Evolutionary conservation across 345 rosid genomes (phyloP).

Genomic region (Populus davidiana): DNA sequence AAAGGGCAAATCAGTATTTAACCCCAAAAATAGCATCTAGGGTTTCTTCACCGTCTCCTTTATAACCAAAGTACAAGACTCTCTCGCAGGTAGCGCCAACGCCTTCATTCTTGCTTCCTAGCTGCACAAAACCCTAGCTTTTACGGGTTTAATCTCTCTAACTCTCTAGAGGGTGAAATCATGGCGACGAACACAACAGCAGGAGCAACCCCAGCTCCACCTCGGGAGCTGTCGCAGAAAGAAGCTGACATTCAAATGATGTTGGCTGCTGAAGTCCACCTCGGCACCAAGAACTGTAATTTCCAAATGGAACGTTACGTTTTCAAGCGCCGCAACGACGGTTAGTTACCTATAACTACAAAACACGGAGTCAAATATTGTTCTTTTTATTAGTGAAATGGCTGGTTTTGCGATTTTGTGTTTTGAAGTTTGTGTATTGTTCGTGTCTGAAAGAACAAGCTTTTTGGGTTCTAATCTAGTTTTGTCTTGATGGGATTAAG

Average conservation of each 20-base stretch:
- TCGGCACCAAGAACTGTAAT: not conserved
- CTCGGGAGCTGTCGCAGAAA: not conserved
- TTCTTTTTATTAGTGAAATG: not conserved
- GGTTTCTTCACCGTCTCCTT: not conserved
- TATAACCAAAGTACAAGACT: not conserved
- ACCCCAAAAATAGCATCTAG: not conserved
- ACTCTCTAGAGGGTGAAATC: not conserved
- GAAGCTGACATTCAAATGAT: slow-evolving; percentile 1
- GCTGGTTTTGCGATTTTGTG: not conserved
- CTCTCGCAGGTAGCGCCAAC: not conserved
- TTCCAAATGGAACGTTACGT: slow-evolving; percentile 1
- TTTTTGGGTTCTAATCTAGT: not conserved
- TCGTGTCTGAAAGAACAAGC: not conserved
- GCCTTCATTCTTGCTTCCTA: not conserved
- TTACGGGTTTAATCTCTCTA: not conserved
- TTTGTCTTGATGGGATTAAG: not conserved
- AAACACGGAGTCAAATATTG: not conserved
- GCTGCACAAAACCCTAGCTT: not conserved
- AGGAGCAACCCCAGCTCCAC: not conserved
- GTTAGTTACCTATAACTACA: not conserved
- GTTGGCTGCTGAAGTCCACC: slow-evolving; percentile 1
- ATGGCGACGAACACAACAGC: not conserved
- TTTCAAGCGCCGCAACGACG: slow-evolving; percentile 1
- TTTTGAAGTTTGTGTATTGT: not conserved
- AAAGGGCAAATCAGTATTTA: not conserved